These are phyloP conservation scores for Corynascus novoguineensis DNA, from an alignment of 495 filamentous ascomycete species.

Conservation along the genomic window DNA sequence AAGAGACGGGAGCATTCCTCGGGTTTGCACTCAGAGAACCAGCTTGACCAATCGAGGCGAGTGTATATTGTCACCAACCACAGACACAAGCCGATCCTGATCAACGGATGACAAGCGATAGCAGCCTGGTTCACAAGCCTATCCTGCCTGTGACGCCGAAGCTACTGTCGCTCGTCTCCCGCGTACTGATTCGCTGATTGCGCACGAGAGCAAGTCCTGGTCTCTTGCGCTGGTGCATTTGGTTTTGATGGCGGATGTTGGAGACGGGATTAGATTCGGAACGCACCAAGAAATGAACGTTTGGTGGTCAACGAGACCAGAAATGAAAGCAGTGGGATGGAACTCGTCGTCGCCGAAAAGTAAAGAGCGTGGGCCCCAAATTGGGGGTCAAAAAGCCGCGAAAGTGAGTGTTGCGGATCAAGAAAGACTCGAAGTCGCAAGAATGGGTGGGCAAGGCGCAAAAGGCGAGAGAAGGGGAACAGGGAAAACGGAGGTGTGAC, in stretches of 20 bases:
- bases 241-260: too few species aligned
- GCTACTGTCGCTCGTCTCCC: background rate
- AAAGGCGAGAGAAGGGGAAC: conserved; percentile 9
- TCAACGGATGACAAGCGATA: conserved; percentile 9
- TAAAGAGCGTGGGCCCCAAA: conserved; percentile 20
- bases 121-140: conserved; percentile 10
- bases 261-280: conserved; percentile 4
- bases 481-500: conserved; percentile 17
- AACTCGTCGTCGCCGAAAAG: conserved; percentile 3
- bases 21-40: conserved; percentile 8
- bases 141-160: conserved; percentile 2
- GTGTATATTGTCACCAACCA: conserved; percentile 17
- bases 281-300: conserved; percentile 13
- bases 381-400: conserved; percentile 5
- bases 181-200: background rate
- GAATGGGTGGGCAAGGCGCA: conserved; percentile 13
- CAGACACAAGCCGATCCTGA: conserved; percentile 13
- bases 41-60: conserved; percentile 11
- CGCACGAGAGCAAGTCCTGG: background rate
- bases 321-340: conserved; percentile 15
- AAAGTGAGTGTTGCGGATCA: conserved; percentile 20
- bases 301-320: conserved; percentile 19
- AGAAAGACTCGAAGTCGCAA: conserved; percentile 4
- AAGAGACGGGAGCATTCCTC: background rate
- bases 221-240: background rate